Evolutionary conservation across 139 green algal genomes (phyloP).

Genomic region (Desmodesmus armatus): DNA sequence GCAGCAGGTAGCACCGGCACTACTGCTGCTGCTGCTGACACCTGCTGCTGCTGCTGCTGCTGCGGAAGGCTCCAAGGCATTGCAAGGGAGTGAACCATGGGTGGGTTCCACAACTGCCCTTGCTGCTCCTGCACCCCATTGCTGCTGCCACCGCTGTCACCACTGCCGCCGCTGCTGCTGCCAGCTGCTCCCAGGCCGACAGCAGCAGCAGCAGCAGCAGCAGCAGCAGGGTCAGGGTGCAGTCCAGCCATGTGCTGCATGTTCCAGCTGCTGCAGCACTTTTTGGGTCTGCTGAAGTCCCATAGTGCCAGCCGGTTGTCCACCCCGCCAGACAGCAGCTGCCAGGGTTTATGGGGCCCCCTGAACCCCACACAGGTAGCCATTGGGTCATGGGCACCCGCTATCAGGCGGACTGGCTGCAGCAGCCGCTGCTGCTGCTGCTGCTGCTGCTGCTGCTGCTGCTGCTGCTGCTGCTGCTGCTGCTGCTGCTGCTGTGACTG

Average conservation of each 20-base stretch:
- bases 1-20: no score
- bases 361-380: background rate
- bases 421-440: background rate
- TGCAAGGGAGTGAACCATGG: background rate
- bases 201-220: no score
- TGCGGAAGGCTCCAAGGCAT: background rate
- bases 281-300: constrained; percentile 23
- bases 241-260: constrained; percentile 29
- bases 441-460: constrained; percentile 26
- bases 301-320: constrained; percentile 15
- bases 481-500: background rate
- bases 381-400: constrained; percentile 9
- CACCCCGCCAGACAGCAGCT: constrained; percentile 20
- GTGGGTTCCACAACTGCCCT: constrained; percentile 24
- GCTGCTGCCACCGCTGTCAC: background rate
- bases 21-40: background rate
- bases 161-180: background rate
- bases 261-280: constrained; percentile 17
- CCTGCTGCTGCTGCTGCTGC: constrained; percentile 15
- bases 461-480: background rate
- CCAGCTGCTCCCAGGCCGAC: no score
- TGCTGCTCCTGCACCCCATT: no score
- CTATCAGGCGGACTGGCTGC: constrained; percentile 5
- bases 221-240: no score
- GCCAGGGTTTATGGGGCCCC: constrained; percentile 21